A percentile compares a stretch with the other conserved stretches of the same genome.
These are phyloP conservation scores for Cryptococcus floricola DNA, from an alignment of 1,284 basidiomycete genomes.

Conservation along the genomic window DNA sequence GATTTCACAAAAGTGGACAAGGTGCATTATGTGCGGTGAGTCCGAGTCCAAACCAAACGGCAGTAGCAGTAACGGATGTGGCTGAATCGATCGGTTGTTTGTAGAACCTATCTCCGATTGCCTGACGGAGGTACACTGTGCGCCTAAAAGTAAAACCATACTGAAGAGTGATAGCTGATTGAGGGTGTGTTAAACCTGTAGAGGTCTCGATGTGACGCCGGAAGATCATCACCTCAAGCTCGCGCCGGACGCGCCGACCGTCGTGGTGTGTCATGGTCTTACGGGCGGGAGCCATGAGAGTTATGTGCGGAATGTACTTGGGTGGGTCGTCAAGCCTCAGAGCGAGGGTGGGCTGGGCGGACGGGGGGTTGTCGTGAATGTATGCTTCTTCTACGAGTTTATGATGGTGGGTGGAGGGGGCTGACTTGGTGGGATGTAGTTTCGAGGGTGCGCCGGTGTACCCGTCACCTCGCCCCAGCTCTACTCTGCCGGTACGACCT, in stretches of 20 bases:
- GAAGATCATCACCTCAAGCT: constrained; percentile 52
- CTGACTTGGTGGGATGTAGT: neutral
- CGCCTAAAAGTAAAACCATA: constrained; percentile 25
- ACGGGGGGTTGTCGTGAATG: constrained; percentile 79
- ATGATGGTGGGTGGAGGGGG: too few species aligned
- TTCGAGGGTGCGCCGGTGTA: constrained; percentile 61
- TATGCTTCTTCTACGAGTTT: constrained; percentile 65
- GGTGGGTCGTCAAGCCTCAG: constrained; percentile 61
- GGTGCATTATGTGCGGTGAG: constrained; percentile 66
- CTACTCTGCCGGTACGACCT: constrained; percentile 76
- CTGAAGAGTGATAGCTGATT: neutral
- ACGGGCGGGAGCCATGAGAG: constrained; percentile 87
- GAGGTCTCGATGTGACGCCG: constrained; percentile 54
- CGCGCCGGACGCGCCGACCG: constrained; percentile 65
- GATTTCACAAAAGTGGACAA: constrained; percentile 67
- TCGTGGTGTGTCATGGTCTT: constrained; percentile 74
- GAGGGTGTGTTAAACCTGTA: too few species aligned
- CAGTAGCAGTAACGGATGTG: neutral
- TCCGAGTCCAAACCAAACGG: neutral
- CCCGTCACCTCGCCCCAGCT: constrained; percentile 67
- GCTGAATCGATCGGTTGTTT: neutral
- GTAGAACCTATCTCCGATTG: constrained; percentile 58
- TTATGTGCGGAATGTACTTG: constrained; percentile 76
- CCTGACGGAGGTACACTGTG: constrained; percentile 69
- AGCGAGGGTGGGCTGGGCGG: constrained; percentile 77